Conservation (phyloP, 768 basidiomycete species). For the Hirschioporus abietinus region DNA sequence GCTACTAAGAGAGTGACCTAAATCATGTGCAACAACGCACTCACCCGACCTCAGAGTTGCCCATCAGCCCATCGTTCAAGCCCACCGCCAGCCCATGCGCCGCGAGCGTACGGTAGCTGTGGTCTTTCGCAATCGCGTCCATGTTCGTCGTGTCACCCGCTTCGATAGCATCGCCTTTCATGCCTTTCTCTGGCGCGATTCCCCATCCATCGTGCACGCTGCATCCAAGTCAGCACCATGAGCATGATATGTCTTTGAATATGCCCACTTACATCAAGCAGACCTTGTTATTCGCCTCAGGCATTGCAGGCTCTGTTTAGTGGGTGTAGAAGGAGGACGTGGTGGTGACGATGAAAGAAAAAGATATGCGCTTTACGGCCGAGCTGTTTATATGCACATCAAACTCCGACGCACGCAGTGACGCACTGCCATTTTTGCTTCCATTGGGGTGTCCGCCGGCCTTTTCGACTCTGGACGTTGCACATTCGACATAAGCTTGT, state of each 20-base stretch:
- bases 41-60: slow-evolving; percentile 95
- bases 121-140: slow-evolving; percentile 77
- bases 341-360: background rate
- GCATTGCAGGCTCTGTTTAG: slow-evolving; percentile 25
- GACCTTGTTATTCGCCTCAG: slow-evolving; percentile 77
- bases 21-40: slow-evolving; percentile 22
- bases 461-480: no score
- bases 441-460: no score
- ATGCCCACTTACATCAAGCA: slow-evolving; percentile 69
- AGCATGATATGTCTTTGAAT: background rate
- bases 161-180: slow-evolving; percentile 85
- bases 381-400: background rate
- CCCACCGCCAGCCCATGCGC: slow-evolving; percentile 94
- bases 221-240: slow-evolving; percentile 2
- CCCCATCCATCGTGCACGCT: slow-evolving; percentile 99
- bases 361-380: background rate
- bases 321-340: background rate
- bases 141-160: slow-evolving; percentile 83
- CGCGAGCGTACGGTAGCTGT: slow-evolving; percentile 64
- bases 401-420: background rate
- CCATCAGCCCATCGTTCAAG: slow-evolving; percentile 91
- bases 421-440: background rate
- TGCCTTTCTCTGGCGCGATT: slow-evolving; percentile 57
- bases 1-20: background rate
- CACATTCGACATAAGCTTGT: no score